Percentiles rank a stretch among this genome's conserved stretches.
Conservation (phyloP, 805 yeast species). For the Metschnikowia hibisci region DNA sequence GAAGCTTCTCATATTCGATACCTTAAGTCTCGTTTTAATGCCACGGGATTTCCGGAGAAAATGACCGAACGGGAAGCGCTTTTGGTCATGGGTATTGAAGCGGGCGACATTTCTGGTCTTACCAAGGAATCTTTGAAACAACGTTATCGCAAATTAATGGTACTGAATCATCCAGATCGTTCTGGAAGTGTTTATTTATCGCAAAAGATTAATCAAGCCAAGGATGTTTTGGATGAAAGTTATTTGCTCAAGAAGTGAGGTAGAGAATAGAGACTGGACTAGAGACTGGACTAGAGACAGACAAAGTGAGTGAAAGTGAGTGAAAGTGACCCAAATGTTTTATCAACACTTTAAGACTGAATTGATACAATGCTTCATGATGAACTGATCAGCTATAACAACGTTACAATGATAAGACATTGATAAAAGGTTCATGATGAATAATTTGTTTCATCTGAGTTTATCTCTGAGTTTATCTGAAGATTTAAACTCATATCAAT, state of each 20-base stretch:
- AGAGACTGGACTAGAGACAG: too few relatives aligned
- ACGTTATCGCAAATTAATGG: constrained; percentile 37
- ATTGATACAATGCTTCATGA: too few relatives aligned
- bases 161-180: constrained; percentile 42
- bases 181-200: constrained; percentile 38
- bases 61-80: constrained; percentile 46
- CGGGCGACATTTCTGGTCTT: constrained; percentile 30
- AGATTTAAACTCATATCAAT: not conserved
- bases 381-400: too few relatives aligned
- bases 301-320: too few relatives aligned
- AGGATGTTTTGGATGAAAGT: constrained; percentile 38
- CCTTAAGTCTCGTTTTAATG: constrained; percentile 19
- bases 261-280: too few relatives aligned
- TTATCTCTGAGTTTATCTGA: too few relatives aligned
- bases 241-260: constrained; percentile 25
- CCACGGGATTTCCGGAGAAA: constrained; percentile 29
- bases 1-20: constrained; percentile 18
- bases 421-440: too few relatives aligned
- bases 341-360: too few relatives aligned
- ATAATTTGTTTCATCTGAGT: too few relatives aligned
- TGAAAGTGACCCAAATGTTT: too few relatives aligned
- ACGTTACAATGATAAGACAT: too few relatives aligned
- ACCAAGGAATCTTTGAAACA: constrained; percentile 26
- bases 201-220: constrained; percentile 43
- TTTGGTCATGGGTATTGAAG: constrained; percentile 38